A percentile compares a stretch with the other conserved stretches of the same genome.
Evolutionary conservation across 148 eudicot genomes (phyloP).

Genomic region (Fagopyrum esculentum): DNA sequence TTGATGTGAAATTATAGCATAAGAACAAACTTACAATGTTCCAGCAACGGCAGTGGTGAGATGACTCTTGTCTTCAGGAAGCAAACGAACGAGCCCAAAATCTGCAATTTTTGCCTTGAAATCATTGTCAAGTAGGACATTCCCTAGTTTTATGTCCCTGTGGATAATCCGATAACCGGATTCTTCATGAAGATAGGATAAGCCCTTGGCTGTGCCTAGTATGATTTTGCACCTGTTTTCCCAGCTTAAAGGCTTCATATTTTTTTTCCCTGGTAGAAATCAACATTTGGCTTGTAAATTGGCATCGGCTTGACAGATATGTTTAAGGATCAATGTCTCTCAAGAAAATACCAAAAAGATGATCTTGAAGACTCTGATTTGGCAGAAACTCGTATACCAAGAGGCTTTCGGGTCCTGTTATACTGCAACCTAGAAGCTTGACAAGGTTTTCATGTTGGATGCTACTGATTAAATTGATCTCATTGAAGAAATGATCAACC

Average conservation of each 20-base stretch:
- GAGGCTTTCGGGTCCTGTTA: constrained; percentile 52
- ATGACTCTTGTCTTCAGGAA: constrained; percentile 48
- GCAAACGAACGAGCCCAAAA: constrained; percentile 50
- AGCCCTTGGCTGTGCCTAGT: constrained; percentile 48
- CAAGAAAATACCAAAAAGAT: constrained; percentile 25
- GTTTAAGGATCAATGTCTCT: not conserved
- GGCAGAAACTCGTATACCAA: constrained; percentile 52
- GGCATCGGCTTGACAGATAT: not conserved
- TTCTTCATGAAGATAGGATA: constrained; percentile 51
- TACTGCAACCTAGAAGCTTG: constrained; percentile 48
- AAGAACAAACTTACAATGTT: constrained; percentile 33
- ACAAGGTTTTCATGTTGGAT: constrained; percentile 47
- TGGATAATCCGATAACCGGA: constrained; percentile 45
- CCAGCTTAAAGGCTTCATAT: constrained; percentile 32
- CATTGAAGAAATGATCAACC: constrained; percentile 54
- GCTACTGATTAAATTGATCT: constrained; percentile 45
- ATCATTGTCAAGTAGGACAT: constrained; percentile 41
- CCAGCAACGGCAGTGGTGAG: constrained; percentile 67
- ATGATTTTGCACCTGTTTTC: constrained; percentile 36
- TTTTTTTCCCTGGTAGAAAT: constrained; percentile 19
- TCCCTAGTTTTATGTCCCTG: constrained; percentile 50
- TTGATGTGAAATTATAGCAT: no score
- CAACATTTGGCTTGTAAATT: not conserved
- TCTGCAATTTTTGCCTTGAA: constrained; percentile 51
- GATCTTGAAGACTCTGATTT: constrained; percentile 35